Conservation (phyloP, 2,329 filamentous ascomycete species). For the Xylariaceae sp. region DNA sequence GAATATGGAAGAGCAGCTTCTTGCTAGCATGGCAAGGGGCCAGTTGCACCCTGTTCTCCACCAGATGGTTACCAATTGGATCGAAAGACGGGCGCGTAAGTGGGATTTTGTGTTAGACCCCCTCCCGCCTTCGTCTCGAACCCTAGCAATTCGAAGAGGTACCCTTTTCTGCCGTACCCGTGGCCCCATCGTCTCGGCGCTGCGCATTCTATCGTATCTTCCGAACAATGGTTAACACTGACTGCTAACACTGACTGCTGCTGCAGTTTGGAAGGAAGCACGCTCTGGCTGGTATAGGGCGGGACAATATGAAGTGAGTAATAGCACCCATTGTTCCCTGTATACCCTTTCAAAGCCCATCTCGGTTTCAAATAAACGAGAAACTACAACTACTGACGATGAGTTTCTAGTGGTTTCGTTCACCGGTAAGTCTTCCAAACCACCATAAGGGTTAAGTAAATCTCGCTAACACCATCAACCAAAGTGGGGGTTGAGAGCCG, state of each 20-base stretch:
- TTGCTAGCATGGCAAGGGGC: neutral
- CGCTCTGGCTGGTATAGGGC: conserved; percentile 5
- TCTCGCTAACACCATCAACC: neutral
- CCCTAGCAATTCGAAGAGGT: too few species aligned
- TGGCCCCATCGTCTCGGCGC: neutral
- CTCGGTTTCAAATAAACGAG: neutral
- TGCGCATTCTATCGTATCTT: neutral
- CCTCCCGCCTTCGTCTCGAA: too few species aligned
- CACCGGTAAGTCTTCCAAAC: neutral
- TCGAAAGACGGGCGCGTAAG: conserved; percentile 1
- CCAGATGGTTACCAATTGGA: neutral
- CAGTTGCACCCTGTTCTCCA: neutral
- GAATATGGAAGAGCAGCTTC: neutral
- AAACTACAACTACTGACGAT: neutral
- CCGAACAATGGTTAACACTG: neutral
- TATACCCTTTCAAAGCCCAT: neutral
- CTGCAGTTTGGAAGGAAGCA: conserved; percentile 2
- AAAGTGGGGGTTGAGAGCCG: neutral
- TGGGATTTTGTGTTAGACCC: neutral
- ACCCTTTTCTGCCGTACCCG: too few species aligned
- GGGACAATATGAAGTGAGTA: neutral
- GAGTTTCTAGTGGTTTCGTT: neutral
- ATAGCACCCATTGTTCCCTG: neutral
- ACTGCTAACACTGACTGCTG: neutral
- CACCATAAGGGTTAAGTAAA: neutral